These are phyloP conservation scores for Paramyrothecium sp. DNA, from an alignment of 2,329 filamentous ascomycete genomes.

Conservation along the genomic window DNA sequence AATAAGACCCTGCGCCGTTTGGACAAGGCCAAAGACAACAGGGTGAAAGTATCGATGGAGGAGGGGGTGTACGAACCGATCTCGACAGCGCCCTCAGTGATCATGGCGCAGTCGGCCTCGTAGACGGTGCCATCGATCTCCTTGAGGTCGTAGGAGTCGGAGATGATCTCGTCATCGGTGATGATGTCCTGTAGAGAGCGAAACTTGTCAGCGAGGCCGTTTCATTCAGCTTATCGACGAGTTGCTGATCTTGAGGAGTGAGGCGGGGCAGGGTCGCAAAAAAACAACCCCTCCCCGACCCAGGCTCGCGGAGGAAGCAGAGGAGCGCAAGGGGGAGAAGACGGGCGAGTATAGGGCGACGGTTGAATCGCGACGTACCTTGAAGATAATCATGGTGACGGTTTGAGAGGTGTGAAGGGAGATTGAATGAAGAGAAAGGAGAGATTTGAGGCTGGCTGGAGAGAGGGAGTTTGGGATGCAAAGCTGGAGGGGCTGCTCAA, in stretches of 20 bases:
- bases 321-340: background rate
- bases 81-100: slow-evolving; percentile 71
- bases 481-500: slow-evolving; percentile 4
- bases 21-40: too few relatives aligned
- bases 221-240: background rate
- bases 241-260: background rate
- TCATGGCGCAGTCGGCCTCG: slow-evolving; percentile 91
- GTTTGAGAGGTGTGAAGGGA: slow-evolving; percentile 21
- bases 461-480: background rate
- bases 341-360: background rate
- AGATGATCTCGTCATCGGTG: slow-evolving; percentile 92
- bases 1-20: background rate
- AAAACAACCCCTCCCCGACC: background rate
- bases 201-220: slow-evolving; percentile 22
- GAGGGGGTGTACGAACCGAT: slow-evolving; percentile 57
- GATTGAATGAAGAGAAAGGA: slow-evolving; percentile 14
- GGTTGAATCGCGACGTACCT: background rate
- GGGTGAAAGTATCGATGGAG: background rate
- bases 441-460: slow-evolving; percentile 15
- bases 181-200: slow-evolving; percentile 69
- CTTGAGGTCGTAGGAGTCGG: slow-evolving; percentile 87
- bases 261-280: slow-evolving; percentile 3
- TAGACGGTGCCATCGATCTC: slow-evolving; percentile 77
- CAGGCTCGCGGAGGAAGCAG: background rate
- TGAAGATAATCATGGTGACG: slow-evolving; percentile 66